phyloP scores from a whole-genome alignment of 2,329 filamentous ascomycete species.

The Exophiala spinifera region DNA sequence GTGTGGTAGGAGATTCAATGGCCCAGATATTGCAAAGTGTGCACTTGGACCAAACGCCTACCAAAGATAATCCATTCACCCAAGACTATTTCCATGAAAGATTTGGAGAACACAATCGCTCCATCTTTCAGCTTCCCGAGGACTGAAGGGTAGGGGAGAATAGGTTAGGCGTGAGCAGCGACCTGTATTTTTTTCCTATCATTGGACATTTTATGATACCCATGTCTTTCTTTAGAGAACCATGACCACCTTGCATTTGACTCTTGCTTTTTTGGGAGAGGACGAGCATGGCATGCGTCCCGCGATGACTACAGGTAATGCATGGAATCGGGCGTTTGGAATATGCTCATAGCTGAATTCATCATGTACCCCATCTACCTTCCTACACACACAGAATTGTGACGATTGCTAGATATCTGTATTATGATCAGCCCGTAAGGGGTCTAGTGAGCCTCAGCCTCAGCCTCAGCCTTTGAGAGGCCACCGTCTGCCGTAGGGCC shows the following conservation, averaged over 20 bases:
- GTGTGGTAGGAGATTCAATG: slow-evolving; percentile 19
- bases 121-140: slow-evolving; percentile 24
- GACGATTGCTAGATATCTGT: no score
- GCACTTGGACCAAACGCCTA: slow-evolving; percentile 23
- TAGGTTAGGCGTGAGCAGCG: background rate
- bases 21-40: slow-evolving; percentile 24
- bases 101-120: slow-evolving; percentile 2
- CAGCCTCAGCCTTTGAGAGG: no score
- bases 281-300: background rate
- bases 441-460: no score
- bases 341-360: no score
- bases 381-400: no score
- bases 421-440: no score
- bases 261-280: background rate
- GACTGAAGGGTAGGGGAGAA: slow-evolving; percentile 14
- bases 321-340: no score
- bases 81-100: slow-evolving; percentile 26
- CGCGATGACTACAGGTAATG: no score
- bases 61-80: slow-evolving; percentile 9
- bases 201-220: background rate
- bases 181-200: background rate
- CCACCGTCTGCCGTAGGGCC: no score
- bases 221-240: background rate
- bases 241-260: background rate
- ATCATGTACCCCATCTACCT: no score